Evolutionary conservation across 192 early-diverging fungal species (phyloP), one percentile per base, ranked within the genome.

Genomic region (Coemansia sp.): DNA sequence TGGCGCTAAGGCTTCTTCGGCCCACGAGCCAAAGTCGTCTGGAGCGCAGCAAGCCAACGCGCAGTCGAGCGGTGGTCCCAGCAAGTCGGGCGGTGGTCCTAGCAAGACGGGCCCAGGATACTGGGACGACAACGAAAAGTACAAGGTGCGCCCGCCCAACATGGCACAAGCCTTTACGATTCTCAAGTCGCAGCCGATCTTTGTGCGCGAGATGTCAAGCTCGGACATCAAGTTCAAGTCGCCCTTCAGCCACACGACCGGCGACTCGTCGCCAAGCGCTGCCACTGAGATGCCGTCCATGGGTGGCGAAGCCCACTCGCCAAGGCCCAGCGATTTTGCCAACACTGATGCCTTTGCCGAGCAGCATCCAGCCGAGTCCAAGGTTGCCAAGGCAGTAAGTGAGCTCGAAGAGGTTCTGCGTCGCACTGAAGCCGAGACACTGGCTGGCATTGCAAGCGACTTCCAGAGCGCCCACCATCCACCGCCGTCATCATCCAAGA

Each of bases 341-440:
- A 56, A 25, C 5, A 45, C 63, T 14, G 70, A 63, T 6, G 74
- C 64, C 19, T 77, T 77, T 56, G 40, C 70, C 7, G 74, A 82
- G 39, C 70, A 67, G 11, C 73, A 76, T n/a, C 79, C 79, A 2
- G 64, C 71, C 19, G 79, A 82, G 64, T 76, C 79, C 45, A 82
- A 82, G 71, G 79, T 82, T 6, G 79, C 79, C 25, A 69, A 76
- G 74, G 79, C 79, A 0, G 79, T 82, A 12, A 82, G 79, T 40
- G 79, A 82, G 67, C 79, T 82, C 0, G 79, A 82, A 35, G 79
- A 82, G 58, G 79, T 82, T 5, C 46, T 82, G 25, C 74, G 79
- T 9, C 79, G 79, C 38, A 82, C 79, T 6, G 79, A 82, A 32
- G 74, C 79, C 4, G 71, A 61, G 5, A 73, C 71, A 0, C 17